Base-by-base conservation (phyloP, 2,329 filamentous ascomycete species). In the Apiospora koreana region DNA sequence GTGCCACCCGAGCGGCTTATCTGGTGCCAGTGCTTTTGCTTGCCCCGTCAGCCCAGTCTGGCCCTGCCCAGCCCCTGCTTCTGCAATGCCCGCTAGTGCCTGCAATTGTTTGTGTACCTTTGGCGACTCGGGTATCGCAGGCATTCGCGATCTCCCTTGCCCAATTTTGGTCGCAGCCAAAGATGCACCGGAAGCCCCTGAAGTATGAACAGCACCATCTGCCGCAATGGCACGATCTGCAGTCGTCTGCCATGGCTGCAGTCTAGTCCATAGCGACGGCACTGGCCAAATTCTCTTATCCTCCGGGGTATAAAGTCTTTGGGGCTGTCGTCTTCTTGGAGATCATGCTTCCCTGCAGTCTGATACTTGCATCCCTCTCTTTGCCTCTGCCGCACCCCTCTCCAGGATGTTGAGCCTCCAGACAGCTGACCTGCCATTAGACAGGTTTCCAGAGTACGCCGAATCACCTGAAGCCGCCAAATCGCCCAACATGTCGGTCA, bases 381-480 rank as follows among this genome's bases (percentile, higher is more conserved):
- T 76, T 78, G 75, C 71, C 73, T 42, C 67, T 75, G 38, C 28
- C 43, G 14, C 64, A 66, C 64, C 8, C 21, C 28, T 66, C 14
- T n/a, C 7, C 75, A 80, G 75, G 71, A 81, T 83, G 80, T 79
- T 83, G 72, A 77, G 78, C 65, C 73, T 84, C 69, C 80, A 83
- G 72, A 80, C 78, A 65, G 78, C 84, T 86, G 75, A 86, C 79
- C 72, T 82, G 28, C 71, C 77, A 50, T 70, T 79, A 68, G 82
- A 85, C 74, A 85, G 81, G 71, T 85, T 85, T 72, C 83, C 83
- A 54, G 80, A 83, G n/a, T 85, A 84, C 74, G 76, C 77, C 74
- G 83, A 84, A 75, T 80, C 81, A 28, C 74, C 81, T 67, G 79
- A 82, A 72, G 75, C 80, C 41, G 68, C 74, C 54, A 71, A 73